Evolutionary conservation across 2,329 filamentous ascomycete genomes (phyloP).

Genomic region (Sclerotinia minor): DNA sequence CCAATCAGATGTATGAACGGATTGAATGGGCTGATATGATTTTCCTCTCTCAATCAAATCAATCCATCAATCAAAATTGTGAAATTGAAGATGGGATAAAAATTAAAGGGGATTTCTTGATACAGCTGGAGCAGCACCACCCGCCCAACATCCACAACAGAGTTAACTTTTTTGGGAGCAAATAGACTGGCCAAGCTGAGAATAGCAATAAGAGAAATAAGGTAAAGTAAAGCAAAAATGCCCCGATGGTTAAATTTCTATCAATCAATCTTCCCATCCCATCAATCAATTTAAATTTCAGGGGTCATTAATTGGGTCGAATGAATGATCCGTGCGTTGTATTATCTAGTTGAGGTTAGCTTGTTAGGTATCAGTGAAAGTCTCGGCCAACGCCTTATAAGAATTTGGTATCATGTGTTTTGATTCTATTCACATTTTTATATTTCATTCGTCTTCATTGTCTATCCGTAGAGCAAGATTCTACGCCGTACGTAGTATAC

Average conservation of each 20-base stretch:
- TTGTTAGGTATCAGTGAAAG: background rate
- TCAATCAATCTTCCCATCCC: background rate
- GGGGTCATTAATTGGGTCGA: background rate
- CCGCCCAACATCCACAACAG: too few relatives aligned
- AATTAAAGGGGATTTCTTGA: slow-evolving; percentile 1
- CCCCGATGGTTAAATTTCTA: background rate
- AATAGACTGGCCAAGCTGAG: background rate
- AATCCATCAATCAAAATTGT: slow-evolving; percentile 2
- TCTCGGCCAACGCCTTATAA: too few relatives aligned
- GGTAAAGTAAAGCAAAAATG: background rate
- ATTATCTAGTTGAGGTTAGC: too few relatives aligned
- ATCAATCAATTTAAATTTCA: slow-evolving; percentile 10
- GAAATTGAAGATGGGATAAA: background rate
- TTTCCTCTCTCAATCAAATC: background rate
- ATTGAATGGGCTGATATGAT: background rate
- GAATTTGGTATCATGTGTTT: background rate
- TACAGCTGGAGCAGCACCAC: background rate
- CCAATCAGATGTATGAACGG: background rate
- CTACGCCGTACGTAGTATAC: too few relatives aligned
- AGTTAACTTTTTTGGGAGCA: too few relatives aligned
- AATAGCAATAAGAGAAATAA: too few relatives aligned
- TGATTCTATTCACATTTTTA: background rate
- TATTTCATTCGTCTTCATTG: background rate
- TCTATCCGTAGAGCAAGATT: background rate
- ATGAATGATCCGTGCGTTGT: background rate